Evolutionary conservation across 164 flowering plant species (phyloP).

Genomic region (Tetrastigma voinierianum): DNA sequence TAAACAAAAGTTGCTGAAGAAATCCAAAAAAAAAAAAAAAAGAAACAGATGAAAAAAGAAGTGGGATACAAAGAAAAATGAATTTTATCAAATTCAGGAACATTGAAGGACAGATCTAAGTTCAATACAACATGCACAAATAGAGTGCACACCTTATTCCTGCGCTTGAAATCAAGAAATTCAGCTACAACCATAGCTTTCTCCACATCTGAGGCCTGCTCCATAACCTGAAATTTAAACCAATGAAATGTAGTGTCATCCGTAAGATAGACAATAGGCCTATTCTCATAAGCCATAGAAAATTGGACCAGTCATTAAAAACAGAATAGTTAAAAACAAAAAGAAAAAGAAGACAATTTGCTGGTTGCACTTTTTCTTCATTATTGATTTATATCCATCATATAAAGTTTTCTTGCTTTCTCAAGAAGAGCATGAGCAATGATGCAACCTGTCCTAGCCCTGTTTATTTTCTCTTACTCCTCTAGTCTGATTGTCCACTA

Average conservation of each 20-base stretch:
- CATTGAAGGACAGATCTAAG: background rate
- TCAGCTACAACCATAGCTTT: conserved; percentile 75
- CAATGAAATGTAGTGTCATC: background rate
- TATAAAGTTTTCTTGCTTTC: conserved; percentile 87
- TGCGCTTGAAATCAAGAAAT: conserved; percentile 95
- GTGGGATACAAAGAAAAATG: no score
- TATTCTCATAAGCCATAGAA: background rate
- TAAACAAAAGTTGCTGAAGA: no score
- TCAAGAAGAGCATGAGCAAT: conserved; percentile 94
- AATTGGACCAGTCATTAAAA: background rate
- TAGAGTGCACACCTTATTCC: conserved; percentile 63
- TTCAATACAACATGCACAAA: background rate
- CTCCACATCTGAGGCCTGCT: conserved; percentile 85
- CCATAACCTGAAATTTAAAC: conserved; percentile 74
- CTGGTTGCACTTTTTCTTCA: conserved; percentile 95
- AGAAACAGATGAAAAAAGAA: no score
- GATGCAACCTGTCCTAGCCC: conserved; percentile 85
- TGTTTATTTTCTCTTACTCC: conserved; percentile 79
- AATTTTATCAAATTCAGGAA: no score
- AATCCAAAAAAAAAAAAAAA: no score
- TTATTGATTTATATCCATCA: conserved; percentile 90
- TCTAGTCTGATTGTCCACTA: conserved; percentile 38
- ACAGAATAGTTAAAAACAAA: background rate
- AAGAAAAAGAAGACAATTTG: conserved; percentile 4
- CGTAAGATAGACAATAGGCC: background rate